Percentiles rank a stretch among this genome's conserved stretches.
phyloP scores from a whole-genome alignment of 257 asterid species.

The Solanum tacnaense region DNA sequence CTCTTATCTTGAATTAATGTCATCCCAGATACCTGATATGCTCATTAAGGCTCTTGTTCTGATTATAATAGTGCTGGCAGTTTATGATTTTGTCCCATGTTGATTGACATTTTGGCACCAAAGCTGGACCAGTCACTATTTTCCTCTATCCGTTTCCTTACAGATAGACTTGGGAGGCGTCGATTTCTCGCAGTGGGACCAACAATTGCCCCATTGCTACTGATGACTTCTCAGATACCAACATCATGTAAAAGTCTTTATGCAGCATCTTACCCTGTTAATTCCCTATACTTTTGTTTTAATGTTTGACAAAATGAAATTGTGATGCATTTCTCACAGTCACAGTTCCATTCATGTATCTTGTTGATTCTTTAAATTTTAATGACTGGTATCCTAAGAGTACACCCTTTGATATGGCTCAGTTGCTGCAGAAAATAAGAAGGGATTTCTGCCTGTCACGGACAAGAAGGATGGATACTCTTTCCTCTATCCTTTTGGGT shows the following conservation, averaged over 20 bases:
- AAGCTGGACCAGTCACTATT: not conserved
- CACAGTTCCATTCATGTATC: not conserved
- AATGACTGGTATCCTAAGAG: constrained; percentile 37
- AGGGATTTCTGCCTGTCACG: constrained; percentile 62
- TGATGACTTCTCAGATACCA: constrained; percentile 36
- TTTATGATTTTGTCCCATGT: not conserved
- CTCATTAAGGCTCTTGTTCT: not conserved
- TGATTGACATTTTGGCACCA: not conserved
- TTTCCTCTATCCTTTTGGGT: constrained; percentile 80
- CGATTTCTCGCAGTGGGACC: constrained; percentile 55
- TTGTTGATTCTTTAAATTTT: constrained; percentile 5
- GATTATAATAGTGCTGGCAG: not conserved
- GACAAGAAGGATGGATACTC: constrained; percentile 84
- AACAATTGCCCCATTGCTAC: constrained; percentile 37
- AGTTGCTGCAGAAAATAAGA: constrained; percentile 90
- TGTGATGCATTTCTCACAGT: not conserved
- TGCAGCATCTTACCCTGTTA: not conserved
- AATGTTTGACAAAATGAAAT: not conserved
- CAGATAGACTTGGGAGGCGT: constrained; percentile 60
- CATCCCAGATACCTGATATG: not conserved
- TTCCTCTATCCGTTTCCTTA: not conserved
- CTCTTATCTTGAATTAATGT: not conserved
- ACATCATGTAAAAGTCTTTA: constrained; percentile 42
- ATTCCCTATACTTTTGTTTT: not conserved
- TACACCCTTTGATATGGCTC: constrained; percentile 53